Evolutionary conservation across 2,329 filamentous ascomycete species (phyloP), one percentile per base, ranked within the genome.

Genomic region (Arthrobotrys pseudoclavata): DNA sequence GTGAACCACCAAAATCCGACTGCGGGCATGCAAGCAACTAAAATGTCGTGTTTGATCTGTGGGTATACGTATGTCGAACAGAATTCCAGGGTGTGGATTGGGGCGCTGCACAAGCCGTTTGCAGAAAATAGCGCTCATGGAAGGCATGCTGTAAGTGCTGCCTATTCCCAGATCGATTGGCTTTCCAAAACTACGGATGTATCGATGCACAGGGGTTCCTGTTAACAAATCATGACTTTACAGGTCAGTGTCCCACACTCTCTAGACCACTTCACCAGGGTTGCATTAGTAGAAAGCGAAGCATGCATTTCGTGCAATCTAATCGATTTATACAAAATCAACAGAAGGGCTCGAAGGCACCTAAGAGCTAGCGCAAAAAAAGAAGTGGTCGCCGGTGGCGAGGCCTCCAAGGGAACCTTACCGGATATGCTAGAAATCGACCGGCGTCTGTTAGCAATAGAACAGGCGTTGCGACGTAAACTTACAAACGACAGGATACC

Each of bases 1-100:
- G 60, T 47, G 1, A n/a, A 42, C 4, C n/a, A 48, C n/a, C 1
- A 12, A 4, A 63, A 52, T 29, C 67, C 67, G 24, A 42, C 55
- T 7, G 18, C 20, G 22, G 47, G 29, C 13, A 12, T 20, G n/a
- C 47, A 45, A 48, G 34, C 53, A 13, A 47, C 24, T 13, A 55
- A 42, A 22, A 29, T 6, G 7, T n/a, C 47, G 15, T 71, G 68
- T n/a, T 31, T 71, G 40, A 3, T 48, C 15, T 71, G 68, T 26
- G 68, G 68, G 37, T 64, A 71, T 64, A 64, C 60, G 12, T 64
- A 47, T 48, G 20, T 61, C 18, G 57, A 71, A 37, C 20, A 31
- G 15, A 20, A 48, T n/a, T 6, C 26, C 0, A n/a, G 26, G 15
- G 4, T n/a, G 6, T 63, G 24, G 45, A 7, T 71, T 0, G 68